Evolutionary conservation across 75 land plant species (phyloP), one percentile per base, ranked within the genome.

Genomic region (Cryptomeria japonica): DNA sequence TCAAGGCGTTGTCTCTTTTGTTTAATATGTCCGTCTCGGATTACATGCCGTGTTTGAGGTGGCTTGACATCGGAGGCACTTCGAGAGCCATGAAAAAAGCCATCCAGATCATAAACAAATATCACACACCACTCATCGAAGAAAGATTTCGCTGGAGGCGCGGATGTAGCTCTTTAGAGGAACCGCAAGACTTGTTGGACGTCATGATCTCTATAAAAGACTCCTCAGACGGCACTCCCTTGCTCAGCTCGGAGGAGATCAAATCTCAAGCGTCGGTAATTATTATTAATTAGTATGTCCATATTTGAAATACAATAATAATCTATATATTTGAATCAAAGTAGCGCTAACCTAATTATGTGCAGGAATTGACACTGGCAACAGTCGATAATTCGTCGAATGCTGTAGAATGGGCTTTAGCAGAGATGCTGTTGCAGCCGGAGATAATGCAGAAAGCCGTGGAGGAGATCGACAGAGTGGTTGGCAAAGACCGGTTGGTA

Each of bases 401-500:
- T 37, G 80, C 90, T 8, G 79, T 85, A 4, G 94, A 91, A 79
- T 91, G 94, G 94, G 91, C 86, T 12, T 47, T 91, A 16, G 87
- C 90, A 7, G 91, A 91, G 86, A 86, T 93, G 85, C 3, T 93
- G 49, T 89, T 88, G 87, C 88, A 47, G 49, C 49, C 49, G 49
- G 49, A 47, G 49, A 47, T 47, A 47, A 47, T 47, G 49, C 49
- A 47, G 38, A 90, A 86, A 70, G 91, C 91, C 11, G 38, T 46
- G 2, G 87, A 90, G 42, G 94, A 93, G 87, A 16, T 93, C 14
- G 91, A 93, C 83, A 31, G 11, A 18, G 91, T 93, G 2, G 90
- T 91, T 11, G 94, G 94, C 15, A 89, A 86, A 34, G 88, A 85
- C n/a, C 51, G 92, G 64, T 83, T 89, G 22, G 93, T 93, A 10